Percentiles rank a stretch among this genome's conserved stretches.
phyloP scores from a whole-genome alignment of 345 rosid genomes.

The Abelmoschus esculentus region DNA sequence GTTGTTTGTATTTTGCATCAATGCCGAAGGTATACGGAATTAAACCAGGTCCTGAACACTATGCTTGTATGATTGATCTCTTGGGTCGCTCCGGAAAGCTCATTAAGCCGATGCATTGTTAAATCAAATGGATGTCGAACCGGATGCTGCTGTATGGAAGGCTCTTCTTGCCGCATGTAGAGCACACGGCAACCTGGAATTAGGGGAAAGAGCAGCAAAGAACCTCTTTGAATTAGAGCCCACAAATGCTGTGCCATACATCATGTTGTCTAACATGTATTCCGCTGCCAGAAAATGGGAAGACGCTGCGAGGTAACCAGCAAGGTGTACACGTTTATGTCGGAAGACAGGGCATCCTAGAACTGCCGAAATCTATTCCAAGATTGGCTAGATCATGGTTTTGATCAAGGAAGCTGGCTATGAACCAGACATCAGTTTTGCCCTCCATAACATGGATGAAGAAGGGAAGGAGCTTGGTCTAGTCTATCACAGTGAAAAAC shows the following conservation, averaged over 20 bases:
- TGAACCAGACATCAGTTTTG: conserved; percentile 57
- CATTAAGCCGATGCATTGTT: conserved; percentile 47
- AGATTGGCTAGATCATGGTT: conserved; percentile 57
- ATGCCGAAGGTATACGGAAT: conserved; percentile 59
- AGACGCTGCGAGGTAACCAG: conserved; percentile 64
- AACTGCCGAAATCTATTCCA: conserved; percentile 53
- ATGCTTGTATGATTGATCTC: conserved; percentile 90
- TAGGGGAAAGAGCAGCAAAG: conserved; percentile 77
- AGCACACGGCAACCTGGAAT: conserved; percentile 51
- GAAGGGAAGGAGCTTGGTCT: conserved; percentile 70
- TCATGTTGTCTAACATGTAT: conserved; percentile 67
- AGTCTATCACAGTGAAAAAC: conserved; percentile 88
- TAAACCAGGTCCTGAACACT: conserved; percentile 74
- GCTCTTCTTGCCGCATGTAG: conserved; percentile 71
- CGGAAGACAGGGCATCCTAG: conserved; percentile 75
- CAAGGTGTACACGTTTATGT: conserved; percentile 52
- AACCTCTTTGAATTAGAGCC: conserved; percentile 68
- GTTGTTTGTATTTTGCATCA: conserved; percentile 47
- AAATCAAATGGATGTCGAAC: conserved; percentile 56
- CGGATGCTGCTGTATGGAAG: conserved; percentile 86
- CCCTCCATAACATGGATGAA: conserved; percentile 66
- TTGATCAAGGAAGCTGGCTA: conserved; percentile 75
- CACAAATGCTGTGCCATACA: conserved; percentile 57
- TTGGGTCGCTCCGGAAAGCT: conserved; percentile 77
- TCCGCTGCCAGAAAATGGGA: conserved; percentile 62